These are phyloP conservation scores for Fusarium napiforme DNA, from an alignment of 2,329 filamentous ascomycete species.

Conservation along the genomic window DNA sequence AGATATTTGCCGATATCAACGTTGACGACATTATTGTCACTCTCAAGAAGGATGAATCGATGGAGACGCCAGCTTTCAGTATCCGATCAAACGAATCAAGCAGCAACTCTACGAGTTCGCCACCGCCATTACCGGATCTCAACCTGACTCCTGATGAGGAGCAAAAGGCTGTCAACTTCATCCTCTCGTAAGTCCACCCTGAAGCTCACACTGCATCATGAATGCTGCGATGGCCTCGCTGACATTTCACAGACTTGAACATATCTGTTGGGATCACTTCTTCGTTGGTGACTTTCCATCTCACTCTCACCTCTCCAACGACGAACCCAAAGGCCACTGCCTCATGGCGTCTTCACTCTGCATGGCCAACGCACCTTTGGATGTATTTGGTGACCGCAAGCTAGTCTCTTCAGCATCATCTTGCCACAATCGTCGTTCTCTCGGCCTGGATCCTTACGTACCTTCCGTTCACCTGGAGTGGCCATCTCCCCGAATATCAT, in stretches of 20 bases:
- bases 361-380: conserved; percentile 53
- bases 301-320: conserved; percentile 47
- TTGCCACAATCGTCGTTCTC: conserved; percentile 21
- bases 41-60: conserved; percentile 54
- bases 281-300: conserved; percentile 53
- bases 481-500: conserved; percentile 54
- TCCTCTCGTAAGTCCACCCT: conserved; percentile 57
- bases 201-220: conserved; percentile 32
- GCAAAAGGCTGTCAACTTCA: conserved; percentile 63
- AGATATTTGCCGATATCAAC: conserved; percentile 50
- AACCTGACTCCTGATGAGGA: conserved; percentile 54
- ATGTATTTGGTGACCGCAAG: conserved; percentile 47
- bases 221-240: not conserved
- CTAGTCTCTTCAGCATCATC: conserved; percentile 32
- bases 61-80: conserved; percentile 57
- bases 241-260: conserved; percentile 57
- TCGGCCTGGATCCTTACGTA: conserved; percentile 30
- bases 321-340: conserved; percentile 53
- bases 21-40: conserved; percentile 54
- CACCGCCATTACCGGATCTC: conserved; percentile 31
- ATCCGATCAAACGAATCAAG: conserved; percentile 49
- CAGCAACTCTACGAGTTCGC: conserved; percentile 32
- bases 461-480: conserved; percentile 49
- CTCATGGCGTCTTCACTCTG: conserved; percentile 58
- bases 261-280: conserved; percentile 64